phyloP scores from a whole-genome alignment of 2,329 filamentous ascomycete genomes.

The Nothopassalora personata region DNA sequence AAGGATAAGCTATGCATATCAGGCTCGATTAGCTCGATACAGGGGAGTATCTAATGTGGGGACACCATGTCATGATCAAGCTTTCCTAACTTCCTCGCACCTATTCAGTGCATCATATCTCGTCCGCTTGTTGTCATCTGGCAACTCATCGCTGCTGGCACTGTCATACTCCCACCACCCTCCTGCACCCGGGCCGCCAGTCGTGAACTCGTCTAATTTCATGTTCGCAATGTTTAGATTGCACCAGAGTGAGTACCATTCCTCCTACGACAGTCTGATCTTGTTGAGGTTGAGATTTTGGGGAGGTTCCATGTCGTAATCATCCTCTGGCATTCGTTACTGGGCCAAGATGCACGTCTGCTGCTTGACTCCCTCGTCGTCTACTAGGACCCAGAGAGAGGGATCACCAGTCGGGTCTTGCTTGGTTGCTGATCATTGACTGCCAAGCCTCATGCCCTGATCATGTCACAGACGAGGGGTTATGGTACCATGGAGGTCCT shows the following conservation, averaged over 20 bases:
- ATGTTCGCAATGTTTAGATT: constrained; percentile 20
- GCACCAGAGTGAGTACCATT: constrained; percentile 9
- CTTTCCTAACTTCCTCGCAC: neutral
- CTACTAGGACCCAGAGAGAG: constrained; percentile 8
- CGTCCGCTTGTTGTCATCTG: neutral
- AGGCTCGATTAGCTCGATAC: neutral
- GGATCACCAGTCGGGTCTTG: neutral
- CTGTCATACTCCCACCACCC: constrained; percentile 9
- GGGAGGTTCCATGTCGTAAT: neutral
- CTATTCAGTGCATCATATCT: neutral
- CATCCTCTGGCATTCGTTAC: constrained; percentile 1
- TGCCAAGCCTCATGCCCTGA: no score
- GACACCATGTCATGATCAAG: neutral
- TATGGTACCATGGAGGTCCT: no score
- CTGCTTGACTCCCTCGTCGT: constrained; percentile 7
- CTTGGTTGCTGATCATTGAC: neutral
- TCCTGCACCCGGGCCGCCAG: constrained; percentile 2
- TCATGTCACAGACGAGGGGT: no score
- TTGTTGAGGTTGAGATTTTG: constrained; percentile 9
- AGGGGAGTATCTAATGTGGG: neutral
- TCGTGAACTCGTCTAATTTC: constrained; percentile 12
- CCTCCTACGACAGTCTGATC: constrained; percentile 10
- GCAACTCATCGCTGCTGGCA: neutral
- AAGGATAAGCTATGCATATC: neutral
- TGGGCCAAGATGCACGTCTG: constrained; percentile 9